phyloP scores from a whole-genome alignment of 2,329 filamentous ascomycete genomes.

The Zymoseptoria brevis region DNA sequence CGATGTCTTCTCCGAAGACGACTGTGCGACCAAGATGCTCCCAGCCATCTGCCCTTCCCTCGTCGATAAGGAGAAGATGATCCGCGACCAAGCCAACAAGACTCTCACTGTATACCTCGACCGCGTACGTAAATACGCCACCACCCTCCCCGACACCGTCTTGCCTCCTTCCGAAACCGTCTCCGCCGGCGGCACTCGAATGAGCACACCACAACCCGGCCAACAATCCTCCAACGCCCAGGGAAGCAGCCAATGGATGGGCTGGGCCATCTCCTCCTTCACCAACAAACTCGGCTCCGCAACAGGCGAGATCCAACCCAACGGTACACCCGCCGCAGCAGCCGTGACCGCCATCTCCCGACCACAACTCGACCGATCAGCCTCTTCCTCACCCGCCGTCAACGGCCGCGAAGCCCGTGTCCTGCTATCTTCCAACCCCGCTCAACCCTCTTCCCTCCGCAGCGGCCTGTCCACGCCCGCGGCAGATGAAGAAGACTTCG shows the following conservation, averaged over 20 bases:
- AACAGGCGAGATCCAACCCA: slow-evolving; percentile 73
- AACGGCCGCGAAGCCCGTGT: neutral
- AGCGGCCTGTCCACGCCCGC: slow-evolving; percentile 13
- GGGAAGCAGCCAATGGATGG: slow-evolving; percentile 63
- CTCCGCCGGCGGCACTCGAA: slow-evolving; percentile 49
- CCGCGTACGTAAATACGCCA: slow-evolving; percentile 70
- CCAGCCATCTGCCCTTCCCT: slow-evolving; percentile 76
- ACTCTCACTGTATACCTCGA: slow-evolving; percentile 80
- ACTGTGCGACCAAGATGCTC: slow-evolving; percentile 75
- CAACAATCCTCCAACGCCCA: slow-evolving; percentile 35
- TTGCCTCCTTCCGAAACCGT: slow-evolving; percentile 56
- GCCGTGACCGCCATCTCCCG: slow-evolving; percentile 16
- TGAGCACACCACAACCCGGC: slow-evolving; percentile 62
- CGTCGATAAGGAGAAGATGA: slow-evolving; percentile 89
- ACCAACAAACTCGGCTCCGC: slow-evolving; percentile 85
- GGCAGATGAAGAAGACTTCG: slow-evolving; percentile 50
- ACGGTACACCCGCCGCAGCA: slow-evolving; percentile 34
- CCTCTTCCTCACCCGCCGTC: slow-evolving; percentile 22
- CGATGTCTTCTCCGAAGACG: slow-evolving; percentile 82
- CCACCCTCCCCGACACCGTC: slow-evolving; percentile 69
- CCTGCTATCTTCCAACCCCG: slow-evolving; percentile 9
- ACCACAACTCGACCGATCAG: slow-evolving; percentile 5
- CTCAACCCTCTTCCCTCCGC: slow-evolving; percentile 23
- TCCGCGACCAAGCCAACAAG: slow-evolving; percentile 86
- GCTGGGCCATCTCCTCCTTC: slow-evolving; percentile 97